Percentiles rank a stretch among this genome's conserved stretches.
Conservation (phyloP, 371 early-diverging fungal species). For the Rhizopus delemar region DNA sequence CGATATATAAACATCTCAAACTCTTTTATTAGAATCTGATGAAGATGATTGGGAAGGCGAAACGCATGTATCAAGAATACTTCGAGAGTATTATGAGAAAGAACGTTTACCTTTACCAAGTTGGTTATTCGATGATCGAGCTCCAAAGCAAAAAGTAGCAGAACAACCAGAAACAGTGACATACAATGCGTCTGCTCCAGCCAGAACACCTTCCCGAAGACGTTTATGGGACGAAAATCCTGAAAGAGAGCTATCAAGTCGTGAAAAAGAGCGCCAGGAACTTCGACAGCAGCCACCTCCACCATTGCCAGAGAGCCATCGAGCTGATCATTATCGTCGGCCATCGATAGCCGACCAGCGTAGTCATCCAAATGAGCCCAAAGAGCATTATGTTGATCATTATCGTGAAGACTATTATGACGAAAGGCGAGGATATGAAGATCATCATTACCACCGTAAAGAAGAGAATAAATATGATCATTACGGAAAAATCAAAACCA, state of each 20-base stretch:
- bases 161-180: neutral
- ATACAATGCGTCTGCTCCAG: slow-evolving; percentile 1
- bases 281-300: slow-evolving; percentile 27
- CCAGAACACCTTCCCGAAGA: slow-evolving; percentile 31
- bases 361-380: neutral
- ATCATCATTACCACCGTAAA: slow-evolving; percentile 1
- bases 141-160: neutral
- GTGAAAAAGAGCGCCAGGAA: slow-evolving; percentile 43
- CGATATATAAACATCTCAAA: neutral
- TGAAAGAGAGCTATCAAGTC: slow-evolving; percentile 23
- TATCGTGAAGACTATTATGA: slow-evolving; percentile 1
- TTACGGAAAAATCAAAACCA: neutral
- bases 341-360: neutral
- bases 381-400: slow-evolving; percentile 1
- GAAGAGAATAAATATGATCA: neutral
- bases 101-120: slow-evolving; percentile 36
- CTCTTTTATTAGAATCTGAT: slow-evolving; percentile 52
- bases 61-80: slow-evolving; percentile 53
- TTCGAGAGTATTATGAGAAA: slow-evolving; percentile 54
- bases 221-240: slow-evolving; percentile 36
- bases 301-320: slow-evolving; percentile 4
- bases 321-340: neutral
- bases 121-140: slow-evolving; percentile 33
- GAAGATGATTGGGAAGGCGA: slow-evolving; percentile 62
- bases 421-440: slow-evolving; percentile 5